Percentiles rank a stretch among this genome's conserved stretches.
Evolutionary conservation across 1,139 yeast genomes (phyloP).

Genomic region (Zygoascus sp.): DNA sequence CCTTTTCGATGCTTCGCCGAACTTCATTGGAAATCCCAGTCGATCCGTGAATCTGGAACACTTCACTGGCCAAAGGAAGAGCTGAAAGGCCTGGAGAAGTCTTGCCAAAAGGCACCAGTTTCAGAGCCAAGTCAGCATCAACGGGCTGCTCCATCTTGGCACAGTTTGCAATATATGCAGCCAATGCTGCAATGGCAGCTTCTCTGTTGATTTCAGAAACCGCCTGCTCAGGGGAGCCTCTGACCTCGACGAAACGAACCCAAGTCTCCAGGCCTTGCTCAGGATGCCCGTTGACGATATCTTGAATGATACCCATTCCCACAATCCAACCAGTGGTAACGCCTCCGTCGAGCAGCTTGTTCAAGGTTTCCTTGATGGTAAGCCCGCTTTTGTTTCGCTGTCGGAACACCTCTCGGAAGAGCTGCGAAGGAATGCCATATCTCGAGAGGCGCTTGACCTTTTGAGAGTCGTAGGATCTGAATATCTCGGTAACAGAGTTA

Average conservation of each 20-base stretch:
- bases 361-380: slow-evolving; percentile 17
- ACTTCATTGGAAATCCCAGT: slow-evolving; percentile 13
- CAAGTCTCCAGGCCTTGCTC: slow-evolving; percentile 33
- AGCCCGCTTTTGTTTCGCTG: slow-evolving; percentile 4
- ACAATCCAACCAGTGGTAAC: slow-evolving; percentile 29
- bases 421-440: slow-evolving; percentile 9
- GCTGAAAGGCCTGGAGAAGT: slow-evolving; percentile 12
- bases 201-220: slow-evolving; percentile 25
- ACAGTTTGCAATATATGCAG: slow-evolving; percentile 30
- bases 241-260: slow-evolving; percentile 34
- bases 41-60: slow-evolving; percentile 20
- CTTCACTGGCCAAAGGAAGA: slow-evolving; percentile 26
- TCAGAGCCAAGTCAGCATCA: slow-evolving; percentile 28
- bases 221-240: slow-evolving; percentile 24
- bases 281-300: slow-evolving; percentile 25
- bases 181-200: slow-evolving; percentile 30
- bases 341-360: slow-evolving; percentile 21
- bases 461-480: slow-evolving; percentile 8
- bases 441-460: slow-evolving; percentile 7
- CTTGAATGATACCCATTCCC: slow-evolving; percentile 26
- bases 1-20: slow-evolving; percentile 17
- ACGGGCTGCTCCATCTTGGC: slow-evolving; percentile 18
- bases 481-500: slow-evolving; percentile 1
- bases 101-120: slow-evolving; percentile 30
- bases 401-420: slow-evolving; percentile 10